phyloP scores from a whole-genome alignment of 2,329 filamentous ascomycete genomes.

The Metarhizium guizhouense region DNA sequence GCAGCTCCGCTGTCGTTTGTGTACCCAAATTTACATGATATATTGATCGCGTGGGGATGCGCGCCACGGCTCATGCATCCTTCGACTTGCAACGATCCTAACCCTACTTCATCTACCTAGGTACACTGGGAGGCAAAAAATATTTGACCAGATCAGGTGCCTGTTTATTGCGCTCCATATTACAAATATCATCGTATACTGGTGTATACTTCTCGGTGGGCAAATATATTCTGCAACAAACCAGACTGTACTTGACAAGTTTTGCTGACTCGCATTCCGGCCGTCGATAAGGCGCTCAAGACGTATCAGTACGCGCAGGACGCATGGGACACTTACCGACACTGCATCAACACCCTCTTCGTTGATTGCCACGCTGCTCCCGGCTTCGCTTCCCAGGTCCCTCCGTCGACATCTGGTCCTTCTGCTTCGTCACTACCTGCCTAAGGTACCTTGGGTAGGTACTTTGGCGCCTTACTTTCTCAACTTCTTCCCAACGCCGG shows the following conservation, averaged over 20 bases:
- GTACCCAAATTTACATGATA: neutral
- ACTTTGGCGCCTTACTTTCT: neutral
- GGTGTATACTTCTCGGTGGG: too few relatives aligned
- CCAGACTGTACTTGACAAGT: too few relatives aligned
- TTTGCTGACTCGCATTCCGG: neutral
- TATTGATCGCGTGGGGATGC: neutral
- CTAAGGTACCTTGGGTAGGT: neutral
- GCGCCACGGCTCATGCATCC: neutral
- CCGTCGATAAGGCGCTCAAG: neutral
- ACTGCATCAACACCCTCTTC: neutral
- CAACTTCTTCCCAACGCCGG: neutral
- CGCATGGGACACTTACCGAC: too few relatives aligned
- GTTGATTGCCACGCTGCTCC: neutral
- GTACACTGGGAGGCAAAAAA: too few relatives aligned
- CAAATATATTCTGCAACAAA: too few relatives aligned
- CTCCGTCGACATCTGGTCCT: neutral
- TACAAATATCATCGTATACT: too few relatives aligned
- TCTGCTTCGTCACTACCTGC: too few relatives aligned
- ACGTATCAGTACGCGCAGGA: too few relatives aligned
- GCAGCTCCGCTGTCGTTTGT: neutral
- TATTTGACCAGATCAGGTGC: too few relatives aligned
- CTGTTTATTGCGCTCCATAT: too few relatives aligned
- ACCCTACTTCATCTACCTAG: neutral
- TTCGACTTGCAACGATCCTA: neutral
- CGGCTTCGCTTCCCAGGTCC: neutral